These are phyloP conservation scores for Fusarium sp. DNA, from an alignment of 2,329 filamentous ascomycete species.

Conservation along the genomic window DNA sequence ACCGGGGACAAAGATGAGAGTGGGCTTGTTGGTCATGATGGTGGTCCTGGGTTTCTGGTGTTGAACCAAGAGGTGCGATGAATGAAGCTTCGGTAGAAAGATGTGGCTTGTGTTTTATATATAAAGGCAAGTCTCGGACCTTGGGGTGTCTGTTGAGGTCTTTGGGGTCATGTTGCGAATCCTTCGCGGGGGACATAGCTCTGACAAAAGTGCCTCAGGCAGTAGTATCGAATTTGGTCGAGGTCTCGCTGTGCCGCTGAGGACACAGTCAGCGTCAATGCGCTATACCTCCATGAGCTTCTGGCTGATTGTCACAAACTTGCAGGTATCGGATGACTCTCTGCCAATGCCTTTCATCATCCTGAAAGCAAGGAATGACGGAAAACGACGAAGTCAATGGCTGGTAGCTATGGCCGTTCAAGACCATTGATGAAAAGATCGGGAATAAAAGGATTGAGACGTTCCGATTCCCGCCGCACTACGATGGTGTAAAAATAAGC, in stretches of 20 bases:
- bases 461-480: not conserved
- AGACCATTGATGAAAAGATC: no score
- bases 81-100: fast-evolving
- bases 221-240: no score
- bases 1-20: slow-evolving; percentile 60
- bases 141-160: not conserved
- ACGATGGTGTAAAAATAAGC: not conserved
- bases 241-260: not conserved
- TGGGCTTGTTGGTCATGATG: slow-evolving; percentile 45
- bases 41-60: not conserved
- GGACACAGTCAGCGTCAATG: not conserved
- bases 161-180: not conserved
- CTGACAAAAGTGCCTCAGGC: not conserved
- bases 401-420: not conserved
- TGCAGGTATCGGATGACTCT: fast-evolving
- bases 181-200: not conserved
- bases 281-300: not conserved
- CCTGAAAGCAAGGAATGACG: fast-evolving
- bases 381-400: not conserved
- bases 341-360: fast-evolving
- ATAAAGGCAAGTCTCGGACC: not conserved
- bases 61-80: fast-evolving
- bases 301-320: fast-evolving
- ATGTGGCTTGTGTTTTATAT: not conserved
- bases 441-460: not conserved